Base-by-base conservation (phyloP, 176 grass and related monocot genomes). In the Raddia guianensis region DNA sequence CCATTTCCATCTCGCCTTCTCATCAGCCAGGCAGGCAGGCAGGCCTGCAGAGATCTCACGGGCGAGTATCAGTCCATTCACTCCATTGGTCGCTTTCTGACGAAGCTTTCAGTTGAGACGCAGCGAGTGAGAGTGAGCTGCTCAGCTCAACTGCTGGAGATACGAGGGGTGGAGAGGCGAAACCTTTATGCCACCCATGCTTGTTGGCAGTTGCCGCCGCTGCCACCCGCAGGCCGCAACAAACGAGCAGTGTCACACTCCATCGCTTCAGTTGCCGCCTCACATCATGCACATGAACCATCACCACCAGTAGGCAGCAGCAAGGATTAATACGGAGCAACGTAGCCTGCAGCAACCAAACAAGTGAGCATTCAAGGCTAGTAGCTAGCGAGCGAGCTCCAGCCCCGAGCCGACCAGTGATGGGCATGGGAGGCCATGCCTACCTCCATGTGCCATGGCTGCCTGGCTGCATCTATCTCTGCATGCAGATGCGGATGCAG, bases 221-320 rank as follows among this genome's bases (percentile, higher is more conserved):
- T 35, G 61, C 61, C 8, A 37, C 32, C 32, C 12, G 16, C 64
- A 67, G 35, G 64, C 49, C 57, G 11, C 21, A 49, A 18, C 21
- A 57, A 18, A 3, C 15, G 3, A 18, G 37, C 37, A 40, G 37
- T 40, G 37, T 40, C 37, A 9, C 46, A 11, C 48, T 50, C 21
- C 55, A 32, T 47, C 46, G 0, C 18, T 50, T 62, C 59, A 33
- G 59, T 2, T 62, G 78, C 72, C 65, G 20, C 18, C 65, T 84
- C 81, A 80, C 81, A 37, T 52, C 76, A 42, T 61, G 76, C 76
- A 64, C 82, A 85, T 89, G 87, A 84, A 63, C 81, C 82, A 64
- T 75, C 80, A 18, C 73, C 80, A 40, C 37, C 37, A 40, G 37
- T 1, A 20, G 47, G 3, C 37, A 40, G 37, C 37, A 20, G 47